Conservation (phyloP, 768 basidiomycete genomes). For the Tricholoma saponaceum region DNA sequence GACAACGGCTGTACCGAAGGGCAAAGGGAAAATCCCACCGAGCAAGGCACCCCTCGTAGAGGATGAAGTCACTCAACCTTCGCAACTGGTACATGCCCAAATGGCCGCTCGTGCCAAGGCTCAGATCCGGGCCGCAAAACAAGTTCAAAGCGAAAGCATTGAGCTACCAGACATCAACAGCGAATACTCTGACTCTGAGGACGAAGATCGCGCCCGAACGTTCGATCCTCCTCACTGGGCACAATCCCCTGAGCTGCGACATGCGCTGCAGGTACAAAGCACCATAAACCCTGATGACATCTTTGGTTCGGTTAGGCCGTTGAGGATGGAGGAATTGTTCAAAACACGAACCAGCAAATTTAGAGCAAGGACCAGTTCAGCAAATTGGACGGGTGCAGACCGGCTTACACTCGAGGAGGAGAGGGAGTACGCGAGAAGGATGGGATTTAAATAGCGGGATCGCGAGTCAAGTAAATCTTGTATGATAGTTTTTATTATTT, state of each 20-base stretch:
- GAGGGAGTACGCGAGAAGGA: constrained; percentile 79
- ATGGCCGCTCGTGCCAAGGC: constrained; percentile 72
- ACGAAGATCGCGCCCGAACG: constrained; percentile 74
- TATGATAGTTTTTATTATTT: neutral
- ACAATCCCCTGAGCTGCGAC: constrained; percentile 80
- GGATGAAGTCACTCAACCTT: constrained; percentile 55
- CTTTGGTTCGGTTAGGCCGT: constrained; percentile 83
- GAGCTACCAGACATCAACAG: constrained; percentile 94
- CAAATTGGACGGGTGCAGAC: constrained; percentile 96
- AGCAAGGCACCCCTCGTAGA: constrained; percentile 32
- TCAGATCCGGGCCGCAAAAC: constrained; percentile 58
- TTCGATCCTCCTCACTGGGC: constrained; percentile 85
- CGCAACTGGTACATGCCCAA: constrained; percentile 58
- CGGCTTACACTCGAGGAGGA: constrained; percentile 81
- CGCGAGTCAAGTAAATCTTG: neutral
- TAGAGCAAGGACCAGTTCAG: constrained; percentile 87
- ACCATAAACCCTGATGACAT: constrained; percentile 88
- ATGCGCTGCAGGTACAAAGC: constrained; percentile 77
- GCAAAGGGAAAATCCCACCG: constrained; percentile 44
- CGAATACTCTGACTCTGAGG: constrained; percentile 96
- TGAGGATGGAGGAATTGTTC: constrained; percentile 95
- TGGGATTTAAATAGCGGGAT: constrained; percentile 66
- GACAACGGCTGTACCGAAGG: constrained; percentile 28
- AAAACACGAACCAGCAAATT: constrained; percentile 72
- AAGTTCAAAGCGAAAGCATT: constrained; percentile 71